Evolutionary conservation across 2,329 filamentous ascomycete species (phyloP), one percentile per base, ranked within the genome.

Genomic region (Pseudopyrenochaeta lycopersici): DNA sequence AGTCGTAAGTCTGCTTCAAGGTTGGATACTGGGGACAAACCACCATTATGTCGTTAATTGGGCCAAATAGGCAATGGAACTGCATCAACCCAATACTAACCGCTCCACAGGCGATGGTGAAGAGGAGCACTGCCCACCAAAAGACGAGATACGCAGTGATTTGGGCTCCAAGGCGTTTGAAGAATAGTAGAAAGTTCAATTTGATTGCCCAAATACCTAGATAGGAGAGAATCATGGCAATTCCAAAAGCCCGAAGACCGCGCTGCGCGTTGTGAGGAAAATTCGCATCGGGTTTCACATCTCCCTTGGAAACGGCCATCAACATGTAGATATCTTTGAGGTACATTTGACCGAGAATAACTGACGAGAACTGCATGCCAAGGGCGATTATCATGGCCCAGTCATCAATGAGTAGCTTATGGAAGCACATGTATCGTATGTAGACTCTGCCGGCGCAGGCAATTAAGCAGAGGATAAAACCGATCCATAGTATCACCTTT

Each of bases 121-220:
- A 29, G 36, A 56, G 17, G 10, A 56, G 32, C 3, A 55, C 39
- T 12, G 23, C 33, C 17, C 39, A 56, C 56, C 56, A 59, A 6
- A 45, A 38, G 4, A 59, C 27, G 32, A 32, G 14, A 27, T 46
- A 59, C 12, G 32, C 29, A 17, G 38, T 39, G 29, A 52, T 55
- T 32, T 53, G 38, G 4, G 31, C 27, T 29, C 56, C 56, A 15
- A 59, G 46, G 6, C 52, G 56, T 27, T 45, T 46, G 48, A 56
- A 59, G 36, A 59, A 59, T 3, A 59, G 23, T 1, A 59, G 41
- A 21, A 59, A 56, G 42, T 59, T 59, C 21, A 59, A 12, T 32
- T 59, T 59, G 43, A 59, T 40, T 14, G 42, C 32, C 32, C 27
- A 35, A 12, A 59, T 44, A 2, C 56, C 56, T 1, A 59, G 11